Percentiles rank a stretch among this genome's conserved stretches.
Conservation (phyloP, 2,329 filamentous ascomycete species). For the Didymella lethalis region DNA sequence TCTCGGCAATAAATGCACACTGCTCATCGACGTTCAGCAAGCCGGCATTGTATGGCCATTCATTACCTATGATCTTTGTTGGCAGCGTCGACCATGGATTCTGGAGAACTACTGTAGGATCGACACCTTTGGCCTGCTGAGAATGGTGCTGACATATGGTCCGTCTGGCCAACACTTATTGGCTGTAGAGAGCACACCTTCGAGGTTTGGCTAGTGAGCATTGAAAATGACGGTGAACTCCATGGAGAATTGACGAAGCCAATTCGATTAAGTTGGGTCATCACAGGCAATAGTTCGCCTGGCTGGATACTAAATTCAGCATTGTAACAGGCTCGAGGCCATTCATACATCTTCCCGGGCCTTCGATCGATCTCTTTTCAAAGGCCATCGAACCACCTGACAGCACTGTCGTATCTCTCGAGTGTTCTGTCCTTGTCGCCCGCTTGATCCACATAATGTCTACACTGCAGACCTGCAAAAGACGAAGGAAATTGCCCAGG, state of each 20-base stretch:
- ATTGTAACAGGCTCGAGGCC: slow-evolving; percentile 61
- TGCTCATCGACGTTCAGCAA: slow-evolving; percentile 74
- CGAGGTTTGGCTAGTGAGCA: slow-evolving; percentile 70
- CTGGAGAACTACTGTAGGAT: slow-evolving; percentile 82
- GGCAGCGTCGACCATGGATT: slow-evolving; percentile 79
- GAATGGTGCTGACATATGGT: slow-evolving; percentile 82
- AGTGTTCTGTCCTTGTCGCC: slow-evolving; percentile 65
- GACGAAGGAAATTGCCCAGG: slow-evolving; percentile 60
- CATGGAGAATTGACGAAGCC: slow-evolving; percentile 60
- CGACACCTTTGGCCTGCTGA: slow-evolving; percentile 80
- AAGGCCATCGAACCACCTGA: slow-evolving; percentile 56
- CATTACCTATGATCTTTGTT: slow-evolving; percentile 83
- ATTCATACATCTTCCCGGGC: slow-evolving; percentile 49
- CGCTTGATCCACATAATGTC: slow-evolving; percentile 65
- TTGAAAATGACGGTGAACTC: slow-evolving; percentile 64
- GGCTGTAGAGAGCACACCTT: slow-evolving; percentile 72
- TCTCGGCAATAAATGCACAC: slow-evolving; percentile 64
- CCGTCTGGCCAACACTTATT: slow-evolving; percentile 74
- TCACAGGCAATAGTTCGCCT: slow-evolving; percentile 82
- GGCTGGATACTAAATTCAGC: slow-evolving; percentile 64
- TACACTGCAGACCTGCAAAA: slow-evolving; percentile 59
- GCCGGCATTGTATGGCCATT: slow-evolving; percentile 84
- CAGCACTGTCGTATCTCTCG: slow-evolving; percentile 66
- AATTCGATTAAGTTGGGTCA: slow-evolving; percentile 74
- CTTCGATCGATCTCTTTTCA: slow-evolving; percentile 62